Conservation (phyloP, 2,329 filamentous ascomycete genomes). For the Diaporthe amygdali region DNA sequence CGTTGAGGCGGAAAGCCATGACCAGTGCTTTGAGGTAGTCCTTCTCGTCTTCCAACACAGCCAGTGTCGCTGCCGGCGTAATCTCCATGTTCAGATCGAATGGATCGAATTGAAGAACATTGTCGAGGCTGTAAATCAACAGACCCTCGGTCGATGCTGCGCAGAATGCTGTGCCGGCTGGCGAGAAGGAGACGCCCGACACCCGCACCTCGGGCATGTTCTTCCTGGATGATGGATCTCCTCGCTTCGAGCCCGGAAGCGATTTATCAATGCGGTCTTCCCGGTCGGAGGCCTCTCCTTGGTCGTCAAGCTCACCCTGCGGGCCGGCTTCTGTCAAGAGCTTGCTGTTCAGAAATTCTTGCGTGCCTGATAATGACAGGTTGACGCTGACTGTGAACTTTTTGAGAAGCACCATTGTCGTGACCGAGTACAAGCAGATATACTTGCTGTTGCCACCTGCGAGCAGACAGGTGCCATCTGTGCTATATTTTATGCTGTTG, state of each 20-base stretch:
- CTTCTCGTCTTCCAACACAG: conserved; percentile 67
- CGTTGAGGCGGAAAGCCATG: conserved; percentile 97
- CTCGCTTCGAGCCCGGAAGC: conserved; percentile 85
- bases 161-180: conserved; percentile 88
- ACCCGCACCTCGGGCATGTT: conserved; percentile 84
- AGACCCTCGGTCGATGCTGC: conserved; percentile 94
- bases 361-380: conserved; percentile 92
- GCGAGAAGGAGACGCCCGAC: conserved; percentile 83
- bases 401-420: conserved; percentile 87
- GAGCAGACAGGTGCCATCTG: conserved; percentile 87
- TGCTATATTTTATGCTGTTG: conserved; percentile 85
- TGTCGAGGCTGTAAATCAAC: conserved; percentile 90
- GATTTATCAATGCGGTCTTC: conserved; percentile 82
- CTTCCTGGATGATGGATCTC: conserved; percentile 81
- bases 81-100: conserved; percentile 96
- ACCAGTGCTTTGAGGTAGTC: conserved; percentile 92
- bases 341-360: conserved; percentile 95
- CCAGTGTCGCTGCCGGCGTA: conserved; percentile 83
- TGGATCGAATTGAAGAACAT: conserved; percentile 85
- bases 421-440: conserved; percentile 95
- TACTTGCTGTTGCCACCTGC: conserved; percentile 98
- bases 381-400: conserved; percentile 97
- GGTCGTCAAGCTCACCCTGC: conserved; percentile 81
- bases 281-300: conserved; percentile 85
- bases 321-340: conserved; percentile 91